Conservation (phyloP, 768 basidiomycete genomes). For the Lentinula boryana region DNA sequence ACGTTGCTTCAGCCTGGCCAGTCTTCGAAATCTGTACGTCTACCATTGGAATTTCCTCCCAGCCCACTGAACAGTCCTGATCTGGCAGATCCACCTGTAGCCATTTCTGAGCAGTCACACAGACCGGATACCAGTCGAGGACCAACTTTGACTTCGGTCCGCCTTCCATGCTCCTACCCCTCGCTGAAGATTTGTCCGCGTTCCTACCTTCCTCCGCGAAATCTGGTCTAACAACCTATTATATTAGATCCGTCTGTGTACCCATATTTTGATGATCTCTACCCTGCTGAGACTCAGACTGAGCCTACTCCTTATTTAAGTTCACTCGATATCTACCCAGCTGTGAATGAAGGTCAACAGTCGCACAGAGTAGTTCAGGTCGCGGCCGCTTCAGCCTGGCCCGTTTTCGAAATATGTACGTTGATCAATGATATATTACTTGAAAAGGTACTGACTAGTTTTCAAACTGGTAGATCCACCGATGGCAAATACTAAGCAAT, state of each 20-base stretch:
- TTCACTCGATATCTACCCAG: slow-evolving; percentile 31
- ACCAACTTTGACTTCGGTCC: background rate
- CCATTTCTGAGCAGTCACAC: background rate
- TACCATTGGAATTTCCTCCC: background rate
- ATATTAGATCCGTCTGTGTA: slow-evolving; percentile 21
- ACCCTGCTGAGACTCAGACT: slow-evolving; percentile 15
- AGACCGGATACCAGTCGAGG: background rate
- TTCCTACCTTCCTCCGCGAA: background rate
- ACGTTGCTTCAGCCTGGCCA: background rate
- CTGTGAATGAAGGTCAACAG: background rate
- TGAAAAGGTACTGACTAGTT: background rate
- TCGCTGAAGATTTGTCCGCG: background rate
- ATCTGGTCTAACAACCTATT: background rate
- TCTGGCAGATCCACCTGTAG: background rate
- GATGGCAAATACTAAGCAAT: background rate
- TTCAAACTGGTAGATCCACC: slow-evolving; percentile 5
- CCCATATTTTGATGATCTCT: slow-evolving; percentile 24
- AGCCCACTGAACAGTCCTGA: background rate
- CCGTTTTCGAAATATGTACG: slow-evolving; percentile 16
- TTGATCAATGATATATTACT: background rate
- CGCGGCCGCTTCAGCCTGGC: slow-evolving; percentile 14
- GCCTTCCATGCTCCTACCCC: background rate
- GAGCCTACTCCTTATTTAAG: slow-evolving; percentile 20
- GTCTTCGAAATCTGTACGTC: slow-evolving; percentile 3
- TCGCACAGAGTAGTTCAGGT: background rate